Conservation (phyloP, 495 filamentous ascomycete genomes). For the Penicillium pancosmium region DNA sequence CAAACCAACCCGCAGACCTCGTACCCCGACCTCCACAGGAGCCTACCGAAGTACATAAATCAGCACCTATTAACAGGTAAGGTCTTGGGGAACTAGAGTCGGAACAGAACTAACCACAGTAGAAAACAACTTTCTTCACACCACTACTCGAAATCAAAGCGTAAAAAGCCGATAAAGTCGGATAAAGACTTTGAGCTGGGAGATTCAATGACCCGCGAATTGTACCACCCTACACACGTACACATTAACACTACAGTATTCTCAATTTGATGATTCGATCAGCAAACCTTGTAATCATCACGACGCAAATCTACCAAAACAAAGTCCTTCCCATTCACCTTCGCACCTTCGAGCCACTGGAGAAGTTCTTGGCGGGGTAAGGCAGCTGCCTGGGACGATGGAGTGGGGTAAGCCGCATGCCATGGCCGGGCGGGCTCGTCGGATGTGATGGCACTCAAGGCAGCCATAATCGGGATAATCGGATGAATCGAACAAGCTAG, state of each 20-base stretch:
- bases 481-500: background rate
- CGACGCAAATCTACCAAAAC: conserved; percentile 66
- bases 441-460: background rate
- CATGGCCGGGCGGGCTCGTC: conserved; percentile 32
- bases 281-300: conserved; percentile 60
- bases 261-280: too few relatives aligned
- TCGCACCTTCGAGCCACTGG: conserved; percentile 40
- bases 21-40: conserved; percentile 65
- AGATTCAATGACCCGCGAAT: conserved; percentile 71
- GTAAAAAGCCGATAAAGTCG: conserved; percentile 60
- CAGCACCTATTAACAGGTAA: background rate
- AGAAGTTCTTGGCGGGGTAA: conserved; percentile 43
- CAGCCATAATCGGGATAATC: background rate
- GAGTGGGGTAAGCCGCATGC: conserved; percentile 49
- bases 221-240: conserved; percentile 60
- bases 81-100: background rate
- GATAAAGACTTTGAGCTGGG: conserved; percentile 67
- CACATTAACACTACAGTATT: background rate
- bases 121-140: conserved; percentile 61
- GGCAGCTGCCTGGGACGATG: conserved; percentile 28
- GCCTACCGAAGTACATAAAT: conserved; percentile 38
- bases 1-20: conserved; percentile 67
- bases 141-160: conserved; percentile 52
- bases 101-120: conserved; percentile 57
- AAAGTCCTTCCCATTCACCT: conserved; percentile 51